Evolutionary conservation across 441 rosid genomes (phyloP), one percentile per base, ranked within the genome.

Genomic region (Gossypium davidsonii): DNA sequence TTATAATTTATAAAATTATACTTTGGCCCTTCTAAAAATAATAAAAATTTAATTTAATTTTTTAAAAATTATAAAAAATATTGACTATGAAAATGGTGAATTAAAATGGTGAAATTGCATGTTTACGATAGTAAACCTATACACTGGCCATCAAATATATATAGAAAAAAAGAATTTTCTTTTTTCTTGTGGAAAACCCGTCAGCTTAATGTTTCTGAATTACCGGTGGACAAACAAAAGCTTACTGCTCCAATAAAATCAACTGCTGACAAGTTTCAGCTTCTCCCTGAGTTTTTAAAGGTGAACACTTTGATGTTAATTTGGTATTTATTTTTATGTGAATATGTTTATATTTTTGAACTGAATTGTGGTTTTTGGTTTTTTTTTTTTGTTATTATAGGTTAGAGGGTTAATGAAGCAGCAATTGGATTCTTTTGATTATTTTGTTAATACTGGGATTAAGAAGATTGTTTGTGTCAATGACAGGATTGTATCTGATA

Each of bases 371-470:
- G 61, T 39, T 72, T 60, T 8, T 71, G 49, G 0, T 3, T 3
- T 26, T 26, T 26, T 26, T 72, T 37, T 59, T 18, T 0, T 76
- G 69, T 53, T 49, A 59, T 73, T 80, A 53, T 64, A 94, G 98
- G 89, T 89, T 56, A 85, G 96, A 80, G 99, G 99, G 68, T 80
- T 92, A 68, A 97, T 94, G 88, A 92, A 91, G 88, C 98, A 94
- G 59, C 99, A 91, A 67, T 68, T 28, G 31, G 31, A 28, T 28
- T 28, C 31, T 28, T 3, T 28, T 28, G 31, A 28, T 28, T 28
- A 0, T 28, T 3, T 28, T 0, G 31, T 3, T 28, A 28, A 28
- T 28, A 28, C 5, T 28, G 31, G 31, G 31, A 28, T 28, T 28
- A 28, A 28, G 31, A 28, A 28, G 5, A 28, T 28, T 28, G 31